Evolutionary conservation across 139 green algal species (phyloP).

Genomic region (Coelastrella sp.): DNA sequence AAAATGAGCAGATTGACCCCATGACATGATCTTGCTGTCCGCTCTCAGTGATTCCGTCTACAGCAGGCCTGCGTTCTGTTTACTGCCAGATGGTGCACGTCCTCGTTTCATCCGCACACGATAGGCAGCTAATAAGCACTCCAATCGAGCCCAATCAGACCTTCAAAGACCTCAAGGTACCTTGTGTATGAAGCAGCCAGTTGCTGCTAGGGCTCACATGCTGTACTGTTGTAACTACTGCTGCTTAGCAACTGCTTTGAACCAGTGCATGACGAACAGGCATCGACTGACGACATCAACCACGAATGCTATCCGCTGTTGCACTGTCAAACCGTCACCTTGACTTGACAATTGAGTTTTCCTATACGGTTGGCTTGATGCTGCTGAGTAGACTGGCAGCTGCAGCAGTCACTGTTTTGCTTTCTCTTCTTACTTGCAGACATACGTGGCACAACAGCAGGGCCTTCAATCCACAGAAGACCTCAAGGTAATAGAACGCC

Average conservation of each 20-base stretch:
- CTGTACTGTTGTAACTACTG: too few relatives aligned
- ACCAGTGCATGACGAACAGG: too few relatives aligned
- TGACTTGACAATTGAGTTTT: too few relatives aligned
- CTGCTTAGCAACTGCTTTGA: too few relatives aligned
- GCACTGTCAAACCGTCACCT: too few relatives aligned
- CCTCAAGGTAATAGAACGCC: constrained; percentile 31
- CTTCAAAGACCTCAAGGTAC: not conserved
- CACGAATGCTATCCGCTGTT: too few relatives aligned
- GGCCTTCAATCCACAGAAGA: constrained; percentile 2
- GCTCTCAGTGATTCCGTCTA: not conserved
- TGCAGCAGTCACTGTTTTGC: not conserved
- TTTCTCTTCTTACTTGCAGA: not conserved
- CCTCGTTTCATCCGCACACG: not conserved
- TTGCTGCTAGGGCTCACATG: too few relatives aligned
- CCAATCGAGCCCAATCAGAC: not conserved
- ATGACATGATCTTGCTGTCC: not conserved
- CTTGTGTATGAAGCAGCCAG: too few relatives aligned
- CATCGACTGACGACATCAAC: too few relatives aligned
- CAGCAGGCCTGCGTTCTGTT: not conserved
- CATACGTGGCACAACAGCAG: not conserved
- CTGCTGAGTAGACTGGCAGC: too few relatives aligned
- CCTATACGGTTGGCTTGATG: too few relatives aligned
- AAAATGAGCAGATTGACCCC: too few relatives aligned
- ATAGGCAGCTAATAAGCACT: not conserved
- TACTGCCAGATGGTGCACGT: constrained; percentile 7